Percentiles rank a stretch among this genome's conserved stretches.
Conservation (phyloP, 495 filamentous ascomycete species). For the Haplographium delicatum region DNA sequence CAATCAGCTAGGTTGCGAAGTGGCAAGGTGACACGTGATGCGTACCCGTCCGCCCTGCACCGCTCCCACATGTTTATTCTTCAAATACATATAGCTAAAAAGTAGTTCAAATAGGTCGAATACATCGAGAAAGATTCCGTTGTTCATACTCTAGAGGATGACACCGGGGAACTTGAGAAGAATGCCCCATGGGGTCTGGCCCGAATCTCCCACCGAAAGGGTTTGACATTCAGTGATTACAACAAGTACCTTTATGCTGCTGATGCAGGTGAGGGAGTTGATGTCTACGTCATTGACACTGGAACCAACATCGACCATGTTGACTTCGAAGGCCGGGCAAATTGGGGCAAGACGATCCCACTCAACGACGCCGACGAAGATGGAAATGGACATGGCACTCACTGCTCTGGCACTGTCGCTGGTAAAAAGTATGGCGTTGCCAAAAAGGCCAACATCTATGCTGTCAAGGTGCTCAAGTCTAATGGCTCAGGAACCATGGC, state of each 20-base stretch:
- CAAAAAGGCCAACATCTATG: constrained; percentile 95
- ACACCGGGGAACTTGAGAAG: constrained; percentile 61
- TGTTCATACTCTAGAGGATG: constrained; percentile 66
- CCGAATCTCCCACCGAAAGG: constrained; percentile 90
- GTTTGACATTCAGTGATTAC: constrained; percentile 82
- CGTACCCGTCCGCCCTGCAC: not conserved
- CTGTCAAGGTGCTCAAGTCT: constrained; percentile 95
- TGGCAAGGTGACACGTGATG: constrained; percentile 15
- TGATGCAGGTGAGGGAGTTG: constrained; percentile 94
- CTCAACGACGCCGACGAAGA: constrained; percentile 76
- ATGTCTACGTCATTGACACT: constrained; percentile 98
- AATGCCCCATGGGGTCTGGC: constrained; percentile 96
- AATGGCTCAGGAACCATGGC: constrained; percentile 98
- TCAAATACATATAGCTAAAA: constrained; percentile 13
- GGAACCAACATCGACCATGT: constrained; percentile 91
- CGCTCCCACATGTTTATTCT: constrained; percentile 1
- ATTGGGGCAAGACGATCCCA: constrained; percentile 97
- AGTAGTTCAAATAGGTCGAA: constrained; percentile 61
- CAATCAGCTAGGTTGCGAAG: not conserved
- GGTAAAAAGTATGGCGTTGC: constrained; percentile 99
- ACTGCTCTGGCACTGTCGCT: constrained; percentile 96
- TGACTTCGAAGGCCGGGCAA: constrained; percentile 93
- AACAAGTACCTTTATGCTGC: constrained; percentile 95
- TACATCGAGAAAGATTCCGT: constrained; percentile 93
- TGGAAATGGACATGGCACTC: constrained; percentile 98